A percentile compares a stretch with the other conserved stretches of the same genome.
These are phyloP conservation scores for Brettanomyces custersianus DNA, from an alignment of 805 yeast species.

Conservation along the genomic window DNA sequence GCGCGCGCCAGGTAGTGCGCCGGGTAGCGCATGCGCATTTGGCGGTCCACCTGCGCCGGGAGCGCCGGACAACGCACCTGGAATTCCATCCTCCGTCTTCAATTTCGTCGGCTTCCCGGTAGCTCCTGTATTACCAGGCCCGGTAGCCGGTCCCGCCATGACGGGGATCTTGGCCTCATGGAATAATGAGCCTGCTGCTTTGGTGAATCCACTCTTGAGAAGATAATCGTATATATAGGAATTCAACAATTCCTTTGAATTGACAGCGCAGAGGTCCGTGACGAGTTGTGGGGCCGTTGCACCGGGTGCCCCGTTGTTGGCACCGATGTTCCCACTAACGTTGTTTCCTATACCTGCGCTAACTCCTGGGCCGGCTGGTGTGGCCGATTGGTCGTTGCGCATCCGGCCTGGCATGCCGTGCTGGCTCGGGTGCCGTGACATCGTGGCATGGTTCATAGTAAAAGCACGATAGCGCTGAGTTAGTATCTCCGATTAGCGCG, in stretches of 20 bases:
- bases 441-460: neutral
- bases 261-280: constrained; percentile 37
- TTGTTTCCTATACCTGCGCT: neutral
- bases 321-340: neutral
- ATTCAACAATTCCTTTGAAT: constrained; percentile 54
- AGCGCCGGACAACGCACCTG: neutral
- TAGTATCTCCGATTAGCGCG: too few relatives aligned
- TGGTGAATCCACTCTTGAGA: constrained; percentile 59
- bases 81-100: neutral
- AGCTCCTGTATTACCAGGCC: neutral
- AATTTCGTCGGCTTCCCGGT: neutral
- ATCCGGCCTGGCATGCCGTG: neutral
- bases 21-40: too few relatives aligned
- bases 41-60: neutral
- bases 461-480: neutral
- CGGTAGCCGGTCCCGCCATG: constrained; percentile 7
- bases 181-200: constrained; percentile 66
- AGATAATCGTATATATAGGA: constrained; percentile 84
- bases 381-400: neutral
- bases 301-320: neutral
- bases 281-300: constrained; percentile 11
- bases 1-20: constrained; percentile 38
- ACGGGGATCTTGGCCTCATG: constrained; percentile 67
- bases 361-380: neutral
- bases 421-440: neutral